These are phyloP conservation scores for Diaporthe sp. DNA, from an alignment of 2,329 filamentous ascomycete genomes.

Conservation along the genomic window DNA sequence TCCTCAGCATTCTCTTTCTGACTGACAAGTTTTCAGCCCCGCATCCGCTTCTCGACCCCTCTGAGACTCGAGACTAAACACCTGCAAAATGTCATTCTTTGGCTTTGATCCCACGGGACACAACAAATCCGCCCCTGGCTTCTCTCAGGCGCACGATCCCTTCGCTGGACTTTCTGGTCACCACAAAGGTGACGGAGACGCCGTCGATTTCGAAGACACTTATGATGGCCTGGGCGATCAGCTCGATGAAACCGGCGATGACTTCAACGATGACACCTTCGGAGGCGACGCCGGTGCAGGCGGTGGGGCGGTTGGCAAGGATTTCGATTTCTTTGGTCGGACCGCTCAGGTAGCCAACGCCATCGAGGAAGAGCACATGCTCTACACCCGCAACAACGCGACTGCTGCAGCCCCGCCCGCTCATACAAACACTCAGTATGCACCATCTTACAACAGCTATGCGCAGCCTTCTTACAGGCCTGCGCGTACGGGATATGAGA, in stretches of 20 bases:
- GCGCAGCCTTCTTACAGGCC: conserved; percentile 67
- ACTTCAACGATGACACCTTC: conserved; percentile 97
- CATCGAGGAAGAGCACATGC: conserved; percentile 91
- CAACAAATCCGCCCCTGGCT: conserved; percentile 79
- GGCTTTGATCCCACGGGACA: conserved; percentile 84
- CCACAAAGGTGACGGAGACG: conserved; percentile 70
- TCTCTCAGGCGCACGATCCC: conserved; percentile 86
- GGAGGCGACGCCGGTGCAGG: conserved; percentile 61
- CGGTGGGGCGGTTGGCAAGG: conserved; percentile 78
- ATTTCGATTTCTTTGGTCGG: conserved; percentile 97
- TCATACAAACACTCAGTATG: conserved; percentile 44
- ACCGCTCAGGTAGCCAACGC: conserved; percentile 89
- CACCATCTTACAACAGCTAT: conserved; percentile 56
- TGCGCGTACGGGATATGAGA: conserved; percentile 88
- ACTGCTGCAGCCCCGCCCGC: conserved; percentile 58
- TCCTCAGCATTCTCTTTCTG: neutral
- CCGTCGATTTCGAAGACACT: conserved; percentile 91
- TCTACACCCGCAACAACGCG: conserved; percentile 82
- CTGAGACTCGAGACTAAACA: conserved; percentile 9
- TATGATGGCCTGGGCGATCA: conserved; percentile 95
- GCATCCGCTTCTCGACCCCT: conserved; percentile 5
- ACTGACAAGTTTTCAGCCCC: conserved; percentile 12
- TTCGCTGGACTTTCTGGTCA: conserved; percentile 84
- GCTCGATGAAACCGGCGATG: conserved; percentile 92
- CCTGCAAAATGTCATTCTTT: conserved; percentile 85